Conservation (phyloP, 2,329 filamentous ascomycete genomes). For the Ophiostoma himal-ulmi region DNA sequence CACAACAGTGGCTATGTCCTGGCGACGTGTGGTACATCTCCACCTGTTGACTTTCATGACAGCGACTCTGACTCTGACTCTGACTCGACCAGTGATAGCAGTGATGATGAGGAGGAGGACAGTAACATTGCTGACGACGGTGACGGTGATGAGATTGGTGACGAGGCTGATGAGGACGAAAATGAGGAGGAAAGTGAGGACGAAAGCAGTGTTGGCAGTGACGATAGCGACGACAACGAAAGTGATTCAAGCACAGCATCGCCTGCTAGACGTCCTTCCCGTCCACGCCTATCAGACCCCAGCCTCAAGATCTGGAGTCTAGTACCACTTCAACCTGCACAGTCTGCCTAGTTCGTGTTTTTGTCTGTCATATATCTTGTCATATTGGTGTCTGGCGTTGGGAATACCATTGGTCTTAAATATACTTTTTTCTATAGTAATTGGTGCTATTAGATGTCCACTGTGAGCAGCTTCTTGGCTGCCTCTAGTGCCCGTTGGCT, state of each 20-base stretch:
- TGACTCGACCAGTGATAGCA: constrained; percentile 10
- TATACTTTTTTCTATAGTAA: neutral
- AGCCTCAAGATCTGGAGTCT: constrained; percentile 25
- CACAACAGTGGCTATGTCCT: constrained; percentile 51
- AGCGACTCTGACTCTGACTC: neutral
- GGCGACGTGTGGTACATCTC: constrained; percentile 53
- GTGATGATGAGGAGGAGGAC: constrained; percentile 17
- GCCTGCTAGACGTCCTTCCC: neutral
- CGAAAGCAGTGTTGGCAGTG: neutral
- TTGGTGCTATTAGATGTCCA: neutral
- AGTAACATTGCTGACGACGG: neutral
- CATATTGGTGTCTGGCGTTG: neutral
- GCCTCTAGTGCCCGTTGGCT: neutral
- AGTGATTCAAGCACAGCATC: too few species aligned
- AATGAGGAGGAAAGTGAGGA: neutral
- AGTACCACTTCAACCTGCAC: neutral
- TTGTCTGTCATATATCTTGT: neutral
- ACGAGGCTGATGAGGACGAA: neutral
- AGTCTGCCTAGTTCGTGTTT: neutral
- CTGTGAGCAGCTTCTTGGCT: neutral
- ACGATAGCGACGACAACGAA: constrained; percentile 17
- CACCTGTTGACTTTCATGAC: constrained; percentile 27
- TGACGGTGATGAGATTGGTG: neutral
- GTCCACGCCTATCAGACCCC: constrained; percentile 2
- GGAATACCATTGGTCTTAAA: neutral